Base-by-base conservation (phyloP, 1,139 yeast genomes). In the Saccharomycopsis crataegensis region DNA sequence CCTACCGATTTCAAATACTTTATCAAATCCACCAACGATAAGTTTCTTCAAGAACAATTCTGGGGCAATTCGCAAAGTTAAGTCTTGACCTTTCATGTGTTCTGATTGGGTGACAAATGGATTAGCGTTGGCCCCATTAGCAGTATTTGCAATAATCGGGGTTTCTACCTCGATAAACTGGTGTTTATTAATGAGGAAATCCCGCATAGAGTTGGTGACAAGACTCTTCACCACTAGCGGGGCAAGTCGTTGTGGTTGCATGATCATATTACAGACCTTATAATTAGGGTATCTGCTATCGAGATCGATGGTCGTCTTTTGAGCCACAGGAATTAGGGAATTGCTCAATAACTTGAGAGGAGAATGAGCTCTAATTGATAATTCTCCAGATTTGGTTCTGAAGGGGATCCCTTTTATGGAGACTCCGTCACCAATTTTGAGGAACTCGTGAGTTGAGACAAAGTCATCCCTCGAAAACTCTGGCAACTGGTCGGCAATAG, bases 41-140 rank as follows among this genome's bases (percentile, higher is more conserved):
- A 93, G 68, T 61, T 86, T 77, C 66, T 93, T 93, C 56, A 93
- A 74, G 96, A 96, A 93, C 45, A 93, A 70, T 65, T 93, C 99
- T 0, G 99, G 98, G 0, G 99, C 97, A 3, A 93, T 93, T 48
- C 99, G 71, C 53, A 93, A 69, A 58, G 80, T 83, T 8, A 90
- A 67, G 9, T 70, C 70, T 0, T 64, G 49, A 17, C 66, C 66
- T 36, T 74, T 73, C 42, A 82, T 62, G 34, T 78, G 79, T n/a
- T 68, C 70, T 36, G 83, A 74, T 0, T 62, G 52, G 0, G 97
- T 88, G 1, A 64, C 63, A 61, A 93, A 93, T 0, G 98, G 96
- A 28, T 78, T 77, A 0, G 98, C 98, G 61, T 83, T 82, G 1
- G 99, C 98, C 1, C 98, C 98, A 6, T 94, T 88, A 1, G 90